phyloP scores from a whole-genome alignment of 495 filamentous ascomycete species.

The Annulohypoxylon maeteangense region DNA sequence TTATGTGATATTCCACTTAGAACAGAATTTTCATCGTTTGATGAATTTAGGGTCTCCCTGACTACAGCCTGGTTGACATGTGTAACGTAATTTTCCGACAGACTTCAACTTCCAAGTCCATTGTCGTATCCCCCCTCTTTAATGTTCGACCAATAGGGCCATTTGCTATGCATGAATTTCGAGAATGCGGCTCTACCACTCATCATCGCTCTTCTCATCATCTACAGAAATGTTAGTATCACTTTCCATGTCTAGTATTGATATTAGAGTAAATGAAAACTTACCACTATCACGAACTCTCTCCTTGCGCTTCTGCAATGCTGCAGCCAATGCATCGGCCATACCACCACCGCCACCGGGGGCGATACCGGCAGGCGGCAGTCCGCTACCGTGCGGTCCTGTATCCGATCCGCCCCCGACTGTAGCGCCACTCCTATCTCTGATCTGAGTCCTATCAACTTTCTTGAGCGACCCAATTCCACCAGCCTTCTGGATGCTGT shows the following conservation, averaged over 20 bases:
- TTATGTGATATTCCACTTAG: neutral
- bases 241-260: slow-evolving; percentile 25
- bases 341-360: slow-evolving; percentile 67
- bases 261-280: slow-evolving; percentile 49
- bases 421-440: slow-evolving; percentile 79
- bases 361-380: slow-evolving; percentile 61
- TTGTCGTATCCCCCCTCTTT: slow-evolving; percentile 4
- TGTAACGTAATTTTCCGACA: neutral
- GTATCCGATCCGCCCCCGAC: slow-evolving; percentile 69
- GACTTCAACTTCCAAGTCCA: neutral
- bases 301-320: slow-evolving; percentile 81
- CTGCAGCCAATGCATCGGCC: slow-evolving; percentile 83
- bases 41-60: neutral
- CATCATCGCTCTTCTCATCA: slow-evolving; percentile 83
- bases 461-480: slow-evolving; percentile 80
- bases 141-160: neutral
- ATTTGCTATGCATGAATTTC: slow-evolving; percentile 7
- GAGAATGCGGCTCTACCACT: slow-evolving; percentile 65
- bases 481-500: slow-evolving; percentile 82
- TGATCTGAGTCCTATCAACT: slow-evolving; percentile 78
- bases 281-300: slow-evolving; percentile 92
- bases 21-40: neutral
- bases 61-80: neutral
- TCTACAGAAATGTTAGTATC: slow-evolving; percentile 60
- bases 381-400: slow-evolving; percentile 65